These are phyloP conservation scores for Wickerhamomyces canadensis DNA, from an alignment of 805 yeast species.

Conservation along the genomic window DNA sequence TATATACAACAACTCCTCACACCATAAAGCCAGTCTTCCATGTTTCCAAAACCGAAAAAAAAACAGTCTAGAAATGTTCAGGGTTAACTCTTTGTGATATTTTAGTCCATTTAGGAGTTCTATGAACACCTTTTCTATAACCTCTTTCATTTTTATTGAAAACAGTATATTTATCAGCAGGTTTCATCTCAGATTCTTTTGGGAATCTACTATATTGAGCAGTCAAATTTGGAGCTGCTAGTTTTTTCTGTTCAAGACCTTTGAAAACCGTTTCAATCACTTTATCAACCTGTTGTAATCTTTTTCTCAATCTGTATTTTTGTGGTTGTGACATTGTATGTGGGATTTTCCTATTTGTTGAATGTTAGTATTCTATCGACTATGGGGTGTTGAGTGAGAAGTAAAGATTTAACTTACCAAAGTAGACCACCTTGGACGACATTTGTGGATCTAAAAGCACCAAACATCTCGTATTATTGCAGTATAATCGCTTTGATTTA, in stretches of 20 bases:
- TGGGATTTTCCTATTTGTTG: constrained; percentile 52
- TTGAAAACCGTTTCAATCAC: constrained; percentile 62
- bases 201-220: constrained; percentile 51
- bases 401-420: constrained; percentile 39
- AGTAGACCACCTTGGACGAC: constrained; percentile 65
- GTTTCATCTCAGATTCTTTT: constrained; percentile 71
- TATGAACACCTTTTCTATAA: constrained; percentile 84
- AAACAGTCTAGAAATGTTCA: constrained; percentile 21
- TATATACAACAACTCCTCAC: constrained; percentile 2
- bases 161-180: constrained; percentile 83
- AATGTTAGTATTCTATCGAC: constrained; percentile 2
- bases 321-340: constrained; percentile 76
- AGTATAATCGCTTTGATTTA: too few species aligned
- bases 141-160: constrained; percentile 68
- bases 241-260: constrained; percentile 32
- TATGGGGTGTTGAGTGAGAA: too few species aligned
- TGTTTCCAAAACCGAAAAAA: too few species aligned
- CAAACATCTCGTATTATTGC: constrained; percentile 49
- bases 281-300: constrained; percentile 77
- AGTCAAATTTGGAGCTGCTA: constrained; percentile 10
- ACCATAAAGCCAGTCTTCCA: background rate
- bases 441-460: constrained; percentile 61
- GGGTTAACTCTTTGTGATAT: constrained; percentile 77
- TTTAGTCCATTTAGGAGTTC: constrained; percentile 91
- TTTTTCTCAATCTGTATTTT: constrained; percentile 76